Percentiles rank a stretch among this genome's conserved stretches.
Evolutionary conservation across 805 yeast genomes (phyloP).

Genomic region (Brettanomyces anomalus): DNA sequence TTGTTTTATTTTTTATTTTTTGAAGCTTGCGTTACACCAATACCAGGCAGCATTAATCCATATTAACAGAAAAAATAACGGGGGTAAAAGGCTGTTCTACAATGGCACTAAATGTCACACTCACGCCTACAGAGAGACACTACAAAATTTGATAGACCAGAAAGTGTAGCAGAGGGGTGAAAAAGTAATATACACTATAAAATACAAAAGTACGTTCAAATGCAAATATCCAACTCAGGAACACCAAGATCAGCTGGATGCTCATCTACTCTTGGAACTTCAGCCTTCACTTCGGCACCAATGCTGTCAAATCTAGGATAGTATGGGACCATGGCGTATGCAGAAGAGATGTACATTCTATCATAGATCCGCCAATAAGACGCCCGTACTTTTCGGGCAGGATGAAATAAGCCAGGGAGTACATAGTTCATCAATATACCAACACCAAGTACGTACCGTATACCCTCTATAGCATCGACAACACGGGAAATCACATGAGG

Average conservation of each 20-base stretch:
- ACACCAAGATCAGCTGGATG: slow-evolving; percentile 19
- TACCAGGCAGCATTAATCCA: too few species aligned
- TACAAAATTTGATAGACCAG: too few species aligned
- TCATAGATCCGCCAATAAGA: slow-evolving; percentile 86
- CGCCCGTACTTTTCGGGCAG: slow-evolving; percentile 76
- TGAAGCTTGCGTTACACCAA: background rate
- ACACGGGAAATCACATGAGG: slow-evolving; percentile 89
- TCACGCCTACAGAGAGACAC: too few species aligned
- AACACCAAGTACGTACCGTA: slow-evolving; percentile 64
- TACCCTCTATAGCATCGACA: slow-evolving; percentile 67
- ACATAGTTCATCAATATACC: slow-evolving; percentile 69
- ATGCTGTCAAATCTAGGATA: slow-evolving; percentile 52
- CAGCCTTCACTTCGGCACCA: slow-evolving; percentile 14
- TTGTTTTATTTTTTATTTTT: background rate
- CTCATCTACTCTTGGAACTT: slow-evolving; percentile 7
- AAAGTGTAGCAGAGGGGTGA: too few species aligned
- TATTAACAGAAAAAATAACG: too few species aligned
- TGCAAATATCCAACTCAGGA: slow-evolving; percentile 23
- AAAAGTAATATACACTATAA: too few species aligned
- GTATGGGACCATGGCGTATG: slow-evolving; percentile 73
- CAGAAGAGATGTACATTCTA: slow-evolving; percentile 59
- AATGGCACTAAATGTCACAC: too few species aligned
- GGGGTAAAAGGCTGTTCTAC: too few species aligned
- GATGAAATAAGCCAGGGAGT: slow-evolving; percentile 88
- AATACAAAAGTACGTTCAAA: slow-evolving; percentile 7